Conservation (phyloP, 1,284 basidiomycete genomes). For the Ustanciosporium gigantosporum region DNA sequence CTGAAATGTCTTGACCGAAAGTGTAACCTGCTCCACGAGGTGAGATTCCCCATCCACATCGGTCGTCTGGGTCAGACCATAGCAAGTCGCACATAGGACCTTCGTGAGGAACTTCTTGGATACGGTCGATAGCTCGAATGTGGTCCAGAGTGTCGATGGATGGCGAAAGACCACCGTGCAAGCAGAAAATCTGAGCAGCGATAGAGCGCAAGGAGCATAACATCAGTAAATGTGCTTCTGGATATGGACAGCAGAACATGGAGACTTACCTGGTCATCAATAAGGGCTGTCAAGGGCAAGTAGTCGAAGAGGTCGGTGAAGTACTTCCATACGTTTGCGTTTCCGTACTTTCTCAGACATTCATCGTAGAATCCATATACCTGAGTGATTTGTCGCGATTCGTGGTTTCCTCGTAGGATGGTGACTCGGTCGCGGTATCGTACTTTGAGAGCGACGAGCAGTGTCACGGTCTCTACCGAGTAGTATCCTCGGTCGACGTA, state of each 20-base stretch:
- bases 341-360: slow-evolving; percentile 98
- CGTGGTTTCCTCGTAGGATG: slow-evolving; percentile 97
- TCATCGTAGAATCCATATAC: slow-evolving; percentile 99
- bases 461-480: slow-evolving; percentile 96
- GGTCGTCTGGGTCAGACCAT: slow-evolving; percentile 99
- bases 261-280: slow-evolving; percentile 92
- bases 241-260: no score
- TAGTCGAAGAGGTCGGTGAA: slow-evolving; percentile 99
- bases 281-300: slow-evolving; percentile 92
- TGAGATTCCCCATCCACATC: slow-evolving; percentile 99
- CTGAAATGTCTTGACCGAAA: slow-evolving; percentile 97
- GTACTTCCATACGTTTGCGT: slow-evolving; percentile 99
- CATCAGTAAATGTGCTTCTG: neutral
- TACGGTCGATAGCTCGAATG: slow-evolving; percentile 95
- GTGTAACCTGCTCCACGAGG: slow-evolving; percentile 98
- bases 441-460: slow-evolving; percentile 96
- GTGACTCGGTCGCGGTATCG: slow-evolving; percentile 98
- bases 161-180: slow-evolving; percentile 96
- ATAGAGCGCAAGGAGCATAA: no score
- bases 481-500: slow-evolving; percentile 99
- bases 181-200: slow-evolving; percentile 81
- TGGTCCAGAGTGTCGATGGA: slow-evolving; percentile 99
- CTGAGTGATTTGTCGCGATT: slow-evolving; percentile 98
- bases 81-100: slow-evolving; percentile 98
- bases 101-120: slow-evolving; percentile 98